Conservation (phyloP, 371 early-diverging fungal species). For the Aphelidium insulamus region DNA sequence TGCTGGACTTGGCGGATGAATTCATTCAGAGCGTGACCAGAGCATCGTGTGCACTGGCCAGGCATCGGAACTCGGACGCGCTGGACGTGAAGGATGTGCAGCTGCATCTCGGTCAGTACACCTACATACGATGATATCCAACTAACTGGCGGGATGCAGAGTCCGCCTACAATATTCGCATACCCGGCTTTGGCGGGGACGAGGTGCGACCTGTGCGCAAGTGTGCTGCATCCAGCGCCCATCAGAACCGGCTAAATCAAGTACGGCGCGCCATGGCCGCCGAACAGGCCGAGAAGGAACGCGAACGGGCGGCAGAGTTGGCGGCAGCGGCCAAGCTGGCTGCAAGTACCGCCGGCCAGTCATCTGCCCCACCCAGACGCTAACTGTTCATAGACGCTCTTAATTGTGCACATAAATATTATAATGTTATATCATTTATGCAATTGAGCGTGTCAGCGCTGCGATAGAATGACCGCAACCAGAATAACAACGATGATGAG, state of each 20-base stretch:
- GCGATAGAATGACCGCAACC: slow-evolving; percentile 2
- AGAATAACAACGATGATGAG: slow-evolving; percentile 28
- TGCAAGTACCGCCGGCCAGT: too few relatives aligned
- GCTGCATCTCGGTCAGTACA: slow-evolving; percentile 48
- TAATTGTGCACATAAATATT: too few relatives aligned
- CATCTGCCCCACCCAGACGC: too few relatives aligned
- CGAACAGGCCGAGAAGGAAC: too few relatives aligned
- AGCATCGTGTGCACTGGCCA: slow-evolving; percentile 68
- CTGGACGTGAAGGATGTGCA: slow-evolving; percentile 79
- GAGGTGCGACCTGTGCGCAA: slow-evolving; percentile 53
- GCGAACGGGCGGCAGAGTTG: too few relatives aligned
- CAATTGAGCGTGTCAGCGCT: too few relatives aligned
- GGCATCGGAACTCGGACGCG: slow-evolving; percentile 60
- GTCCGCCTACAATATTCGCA: slow-evolving; percentile 80
- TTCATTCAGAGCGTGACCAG: slow-evolving; percentile 71
- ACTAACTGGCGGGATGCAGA: slow-evolving; percentile 15
- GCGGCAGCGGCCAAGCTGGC: too few relatives aligned
- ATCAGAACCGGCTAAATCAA: too few relatives aligned
- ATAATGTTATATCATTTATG: too few relatives aligned
- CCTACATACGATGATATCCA: not conserved
- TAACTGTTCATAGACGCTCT: too few relatives aligned
- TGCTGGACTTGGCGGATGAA: slow-evolving; percentile 74
- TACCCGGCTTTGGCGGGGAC: slow-evolving; percentile 71
- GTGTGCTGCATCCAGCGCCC: slow-evolving; percentile 27
- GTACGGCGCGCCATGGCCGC: too few relatives aligned